These are phyloP conservation scores for Tetragonia tetragonoides DNA, from an alignment of 148 eudicot genomes.

Conservation along the genomic window DNA sequence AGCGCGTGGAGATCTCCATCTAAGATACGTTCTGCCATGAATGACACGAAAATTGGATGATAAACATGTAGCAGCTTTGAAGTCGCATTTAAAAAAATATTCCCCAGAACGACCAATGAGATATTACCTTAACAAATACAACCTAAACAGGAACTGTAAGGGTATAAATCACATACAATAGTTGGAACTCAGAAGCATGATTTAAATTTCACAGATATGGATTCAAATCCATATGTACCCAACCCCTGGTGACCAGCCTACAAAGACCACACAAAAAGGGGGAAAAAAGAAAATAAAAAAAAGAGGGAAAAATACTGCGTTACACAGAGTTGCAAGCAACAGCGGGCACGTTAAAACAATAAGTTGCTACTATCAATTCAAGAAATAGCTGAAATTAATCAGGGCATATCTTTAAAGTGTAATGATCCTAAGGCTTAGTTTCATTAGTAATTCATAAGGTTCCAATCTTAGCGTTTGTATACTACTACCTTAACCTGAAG, in stretches of 20 bases:
- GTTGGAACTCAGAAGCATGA: neutral
- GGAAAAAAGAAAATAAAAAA: no score
- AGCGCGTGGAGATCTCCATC: constrained; percentile 53
- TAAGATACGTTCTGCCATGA: constrained; percentile 35
- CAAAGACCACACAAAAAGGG: neutral
- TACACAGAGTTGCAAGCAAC: neutral
- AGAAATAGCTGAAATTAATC: neutral
- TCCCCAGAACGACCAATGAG: neutral
- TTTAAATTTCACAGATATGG: neutral
- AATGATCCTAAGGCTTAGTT: neutral
- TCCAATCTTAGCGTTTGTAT: neutral
- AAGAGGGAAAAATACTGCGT: neutral
- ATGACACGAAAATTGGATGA: neutral
- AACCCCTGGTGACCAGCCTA: neutral
- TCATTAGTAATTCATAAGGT: neutral
- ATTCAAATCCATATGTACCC: neutral
- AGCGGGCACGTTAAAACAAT: neutral
- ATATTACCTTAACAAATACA: neutral
- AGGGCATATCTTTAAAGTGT: neutral
- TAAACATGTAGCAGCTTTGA: neutral
- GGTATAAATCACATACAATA: neutral
- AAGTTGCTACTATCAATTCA: neutral
- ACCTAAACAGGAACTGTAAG: neutral
- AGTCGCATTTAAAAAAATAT: neutral
- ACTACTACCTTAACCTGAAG: no score